Evolutionary conservation across 805 yeast genomes (phyloP), one percentile per base, ranked within the genome.

Genomic region (Candida namnaoensis): DNA sequence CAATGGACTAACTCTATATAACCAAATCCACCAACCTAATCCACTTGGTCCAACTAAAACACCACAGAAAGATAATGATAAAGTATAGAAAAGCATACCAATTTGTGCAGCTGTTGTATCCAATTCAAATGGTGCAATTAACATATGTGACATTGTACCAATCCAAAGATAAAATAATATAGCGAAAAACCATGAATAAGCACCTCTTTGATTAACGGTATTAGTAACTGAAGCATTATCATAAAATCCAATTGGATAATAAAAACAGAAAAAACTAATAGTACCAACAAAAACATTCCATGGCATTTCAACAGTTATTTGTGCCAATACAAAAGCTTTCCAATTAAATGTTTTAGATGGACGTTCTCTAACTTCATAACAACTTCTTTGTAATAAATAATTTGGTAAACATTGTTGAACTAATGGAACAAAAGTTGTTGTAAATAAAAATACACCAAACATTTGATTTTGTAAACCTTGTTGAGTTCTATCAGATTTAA

Each of bases 381-480:
- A 60, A 48, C 74, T 74, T 62, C 90, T 73, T 56, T 79, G 87
- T 32, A 62, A 48, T 34, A 78, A 74, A 56, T 67, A 84, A 42
- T 73, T 58, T 15, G 88, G 88, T 48, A 80, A 60, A 63, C 75
- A 69, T 58, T 82, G 88, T 48, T 79, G 76, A 38, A 78, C 56
- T 51, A 79, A 53, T 24, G 83, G 78, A 48, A 71, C 70, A 62
- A 78, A 69, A 39, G 73, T 65, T 50, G 76, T 69, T 34, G 76
- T 56, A 52, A 78, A 72, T 87, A 83, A 80, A 65, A 85, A 85
- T 36, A 82, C 56, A 3, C 88, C 69, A 51, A 82, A 76, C 88
- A 84, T 79, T 65, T 82, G 93, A 61, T 86, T 85, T 60, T 88
- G 95, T 52, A 86, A 58, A 56, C 86, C 80, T 62, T 77, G 91